Evolutionary conservation across 768 basidiomycete genomes (phyloP).

Genomic region (Leucocoprinus sp.): DNA sequence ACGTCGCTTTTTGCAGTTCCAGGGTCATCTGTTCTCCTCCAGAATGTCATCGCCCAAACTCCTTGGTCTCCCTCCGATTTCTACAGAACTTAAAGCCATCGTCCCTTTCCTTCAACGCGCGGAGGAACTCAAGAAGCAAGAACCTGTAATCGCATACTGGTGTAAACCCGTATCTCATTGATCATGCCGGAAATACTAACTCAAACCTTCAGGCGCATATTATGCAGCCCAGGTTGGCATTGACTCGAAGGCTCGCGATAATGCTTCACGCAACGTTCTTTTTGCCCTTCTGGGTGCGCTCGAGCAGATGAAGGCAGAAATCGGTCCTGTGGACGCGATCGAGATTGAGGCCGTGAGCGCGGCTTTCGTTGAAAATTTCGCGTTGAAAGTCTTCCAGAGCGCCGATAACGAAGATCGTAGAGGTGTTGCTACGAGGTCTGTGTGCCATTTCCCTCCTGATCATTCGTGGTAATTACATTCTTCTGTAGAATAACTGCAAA

Average conservation of each 20-base stretch:
- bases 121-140: slow-evolving; percentile 73
- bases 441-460: not conserved
- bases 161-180: slow-evolving; percentile 44
- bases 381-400: slow-evolving; percentile 73
- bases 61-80: slow-evolving; percentile 53
- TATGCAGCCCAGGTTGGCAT: slow-evolving; percentile 89
- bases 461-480: not conserved
- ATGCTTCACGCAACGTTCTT: slow-evolving; percentile 58
- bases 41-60: slow-evolving; percentile 25
- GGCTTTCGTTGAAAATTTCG: slow-evolving; percentile 94
- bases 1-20: slow-evolving; percentile 11
- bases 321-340: slow-evolving; percentile 71
- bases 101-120: slow-evolving; percentile 84
- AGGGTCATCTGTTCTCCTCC: not conserved
- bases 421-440: slow-evolving; percentile 68
- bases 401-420: slow-evolving; percentile 90
- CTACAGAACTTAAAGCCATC: slow-evolving; percentile 56
- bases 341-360: slow-evolving; percentile 75
- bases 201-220: slow-evolving; percentile 58
- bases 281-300: slow-evolving; percentile 67
- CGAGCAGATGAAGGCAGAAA: slow-evolving; percentile 71
- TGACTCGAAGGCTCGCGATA: slow-evolving; percentile 58
- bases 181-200: slow-evolving; percentile 6
- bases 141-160: slow-evolving; percentile 92
- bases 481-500: slow-evolving; percentile 71